Evolutionary conservation across 345 rosid genomes (phyloP).

Genomic region (Brassica cretica): DNA sequence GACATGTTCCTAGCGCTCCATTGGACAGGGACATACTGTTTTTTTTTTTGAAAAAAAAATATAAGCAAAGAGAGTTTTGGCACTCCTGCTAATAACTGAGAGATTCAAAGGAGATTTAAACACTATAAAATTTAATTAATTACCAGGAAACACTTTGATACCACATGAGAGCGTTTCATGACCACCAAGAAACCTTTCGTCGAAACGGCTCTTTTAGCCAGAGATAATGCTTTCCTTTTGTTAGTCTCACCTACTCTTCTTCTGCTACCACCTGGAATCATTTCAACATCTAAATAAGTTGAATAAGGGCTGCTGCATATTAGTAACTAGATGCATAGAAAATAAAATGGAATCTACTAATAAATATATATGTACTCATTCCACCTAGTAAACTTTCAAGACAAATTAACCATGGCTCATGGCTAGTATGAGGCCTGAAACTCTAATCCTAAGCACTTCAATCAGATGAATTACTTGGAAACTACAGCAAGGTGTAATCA

Average conservation of each 20-base stretch:
- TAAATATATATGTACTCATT: not conserved
- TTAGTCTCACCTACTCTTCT: constrained; percentile 37
- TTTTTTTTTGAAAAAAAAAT: not conserved
- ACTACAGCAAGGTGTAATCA: constrained; percentile 7
- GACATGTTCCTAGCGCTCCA: constrained; percentile 21
- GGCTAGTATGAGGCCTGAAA: constrained; percentile 1
- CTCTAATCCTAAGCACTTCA: constrained; percentile 13
- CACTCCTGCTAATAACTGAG: not conserved
- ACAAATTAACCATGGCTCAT: not conserved
- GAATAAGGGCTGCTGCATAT: not conserved
- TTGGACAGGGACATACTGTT: constrained; percentile 25
- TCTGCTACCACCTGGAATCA: constrained; percentile 37
- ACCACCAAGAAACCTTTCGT: constrained; percentile 42
- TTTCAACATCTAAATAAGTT: constrained; percentile 4
- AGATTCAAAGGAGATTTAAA: not conserved
- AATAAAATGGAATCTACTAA: constrained; percentile 6
- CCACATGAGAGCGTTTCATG: constrained; percentile 51
- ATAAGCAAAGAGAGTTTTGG: not conserved
- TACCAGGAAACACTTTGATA: constrained; percentile 43
- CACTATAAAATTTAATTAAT: constrained; percentile 12
- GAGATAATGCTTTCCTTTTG: constrained; percentile 34
- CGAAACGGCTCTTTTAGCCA: constrained; percentile 39
- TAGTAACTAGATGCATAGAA: constrained; percentile 6
- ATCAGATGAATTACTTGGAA: not conserved
- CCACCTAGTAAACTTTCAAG: not conserved